A percentile compares a stretch with the other conserved stretches of the same genome.
These are phyloP conservation scores for Gautieria morchelliformis DNA, from an alignment of 768 basidiomycete species.

Conservation along the genomic window DNA sequence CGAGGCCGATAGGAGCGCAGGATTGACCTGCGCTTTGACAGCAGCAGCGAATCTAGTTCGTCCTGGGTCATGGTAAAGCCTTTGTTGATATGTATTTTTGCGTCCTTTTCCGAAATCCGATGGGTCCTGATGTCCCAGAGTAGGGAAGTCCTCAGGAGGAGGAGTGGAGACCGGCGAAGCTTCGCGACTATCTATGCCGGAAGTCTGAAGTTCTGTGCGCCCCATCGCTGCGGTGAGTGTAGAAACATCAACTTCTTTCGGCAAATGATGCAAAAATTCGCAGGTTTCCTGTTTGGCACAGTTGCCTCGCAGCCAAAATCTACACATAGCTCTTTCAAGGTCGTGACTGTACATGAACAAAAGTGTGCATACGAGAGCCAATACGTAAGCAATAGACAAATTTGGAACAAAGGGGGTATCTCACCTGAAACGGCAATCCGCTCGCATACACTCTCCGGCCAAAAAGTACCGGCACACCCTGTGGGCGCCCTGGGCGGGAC, in stretches of 20 bases:
- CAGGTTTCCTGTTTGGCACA: slow-evolving; percentile 95
- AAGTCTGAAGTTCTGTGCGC: slow-evolving; percentile 46
- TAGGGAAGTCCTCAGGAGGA: slow-evolving; percentile 65
- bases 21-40: slow-evolving; percentile 55
- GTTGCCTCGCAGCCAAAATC: slow-evolving; percentile 96
- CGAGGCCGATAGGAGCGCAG: slow-evolving; percentile 5
- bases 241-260: slow-evolving; percentile 74
- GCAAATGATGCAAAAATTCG: slow-evolving; percentile 91
- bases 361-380: slow-evolving; percentile 1
- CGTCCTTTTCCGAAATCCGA: slow-evolving; percentile 33
- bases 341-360: slow-evolving; percentile 57
- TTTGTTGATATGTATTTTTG: slow-evolving; percentile 24
- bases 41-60: slow-evolving; percentile 86
- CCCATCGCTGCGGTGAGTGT: slow-evolving; percentile 59
- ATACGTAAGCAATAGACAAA: not conserved
- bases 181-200: slow-evolving; percentile 19
- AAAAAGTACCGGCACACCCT: slow-evolving; percentile 95
- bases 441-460: slow-evolving; percentile 89
- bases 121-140: slow-evolving; percentile 29
- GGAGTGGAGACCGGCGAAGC: slow-evolving; percentile 16
- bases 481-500: slow-evolving; percentile 51
- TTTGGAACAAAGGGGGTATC: slow-evolving; percentile 14
- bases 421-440: slow-evolving; percentile 97
- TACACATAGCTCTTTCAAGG: slow-evolving; percentile 85
- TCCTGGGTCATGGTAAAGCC: slow-evolving; percentile 62